Conservation (phyloP, 225 moss, liverwort and hornwort species). For the Asterella californica region DNA sequence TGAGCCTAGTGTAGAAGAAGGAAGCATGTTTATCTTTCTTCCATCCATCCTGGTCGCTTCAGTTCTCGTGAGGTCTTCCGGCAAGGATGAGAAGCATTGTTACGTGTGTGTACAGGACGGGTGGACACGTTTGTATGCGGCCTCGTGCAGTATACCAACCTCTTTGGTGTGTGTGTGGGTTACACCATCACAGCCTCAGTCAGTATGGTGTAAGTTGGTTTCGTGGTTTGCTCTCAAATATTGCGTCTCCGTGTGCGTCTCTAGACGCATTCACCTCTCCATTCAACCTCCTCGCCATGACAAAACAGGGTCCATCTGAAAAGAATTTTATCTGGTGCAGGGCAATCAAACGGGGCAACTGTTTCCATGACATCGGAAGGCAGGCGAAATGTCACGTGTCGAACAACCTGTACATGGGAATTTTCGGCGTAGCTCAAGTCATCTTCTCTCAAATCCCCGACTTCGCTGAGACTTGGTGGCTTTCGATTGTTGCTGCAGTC, state of each 20-base stretch:
- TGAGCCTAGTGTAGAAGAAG: not conserved
- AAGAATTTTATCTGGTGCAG: constrained; percentile 29
- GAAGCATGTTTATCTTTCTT: not conserved
- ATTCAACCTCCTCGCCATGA: not conserved
- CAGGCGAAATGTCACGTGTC: constrained; percentile 56
- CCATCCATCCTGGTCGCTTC: not conserved
- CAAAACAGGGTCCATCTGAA: not conserved
- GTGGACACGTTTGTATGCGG: constrained; percentile 57
- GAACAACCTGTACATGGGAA: constrained; percentile 58
- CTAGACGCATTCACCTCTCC: no score
- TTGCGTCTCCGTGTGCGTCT: not conserved
- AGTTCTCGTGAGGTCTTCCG: not conserved
- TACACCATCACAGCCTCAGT: constrained; percentile 78
- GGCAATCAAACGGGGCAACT: constrained; percentile 68
- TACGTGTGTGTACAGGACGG: constrained; percentile 32
- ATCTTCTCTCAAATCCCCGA: constrained; percentile 70
- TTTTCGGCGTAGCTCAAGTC: constrained; percentile 58
- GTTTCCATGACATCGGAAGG: constrained; percentile 51
- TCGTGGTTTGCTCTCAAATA: not conserved
- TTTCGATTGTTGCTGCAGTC: constrained; percentile 59
- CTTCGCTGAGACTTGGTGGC: constrained; percentile 62
- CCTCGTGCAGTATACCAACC: constrained; percentile 64
- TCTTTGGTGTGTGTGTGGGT: constrained; percentile 71
- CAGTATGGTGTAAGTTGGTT: constrained; percentile 71
- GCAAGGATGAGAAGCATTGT: not conserved